phyloP scores from a whole-genome alignment of 331 rosid genomes.

The Malus hybrid region DNA sequence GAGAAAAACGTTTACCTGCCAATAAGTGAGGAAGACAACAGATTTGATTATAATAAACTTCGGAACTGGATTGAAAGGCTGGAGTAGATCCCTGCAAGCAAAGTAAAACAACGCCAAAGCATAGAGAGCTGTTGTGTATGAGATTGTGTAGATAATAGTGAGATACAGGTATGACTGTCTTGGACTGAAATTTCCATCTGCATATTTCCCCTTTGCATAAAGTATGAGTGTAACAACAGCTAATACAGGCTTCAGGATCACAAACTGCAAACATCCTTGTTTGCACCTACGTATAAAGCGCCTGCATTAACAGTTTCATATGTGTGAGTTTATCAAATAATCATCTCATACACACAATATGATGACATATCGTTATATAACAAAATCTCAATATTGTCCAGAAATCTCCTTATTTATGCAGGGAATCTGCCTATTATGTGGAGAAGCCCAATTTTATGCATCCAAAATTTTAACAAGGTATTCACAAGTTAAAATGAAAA shows the following conservation, averaged over 20 bases:
- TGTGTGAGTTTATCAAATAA: conserved; percentile 7
- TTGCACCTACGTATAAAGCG: conserved; percentile 98
- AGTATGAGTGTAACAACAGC: conserved; percentile 80
- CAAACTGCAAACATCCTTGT: conserved; percentile 98
- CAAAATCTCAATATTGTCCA: not conserved
- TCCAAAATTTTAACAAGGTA: not conserved
- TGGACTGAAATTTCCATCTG: conserved; percentile 89
- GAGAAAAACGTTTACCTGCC: conserved; percentile 61
- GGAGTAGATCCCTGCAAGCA: conserved; percentile 97
- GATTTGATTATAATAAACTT: conserved; percentile 90
- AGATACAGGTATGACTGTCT: conserved; percentile 86
- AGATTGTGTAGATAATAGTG: conserved; percentile 81
- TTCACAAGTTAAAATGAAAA: not conserved
- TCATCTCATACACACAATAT: conserved; percentile 1
- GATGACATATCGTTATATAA: not conserved
- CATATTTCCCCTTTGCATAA: conserved; percentile 80
- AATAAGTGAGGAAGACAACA: conserved; percentile 95
- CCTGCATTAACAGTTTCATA: conserved; percentile 46
- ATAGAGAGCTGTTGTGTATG: conserved; percentile 92
- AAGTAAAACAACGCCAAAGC: conserved; percentile 80
- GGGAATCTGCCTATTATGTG: not conserved
- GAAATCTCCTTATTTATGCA: not conserved
- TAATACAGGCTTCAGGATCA: conserved; percentile 89
- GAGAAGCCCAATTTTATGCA: not conserved
- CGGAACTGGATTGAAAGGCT: conserved; percentile 97